Evolutionary conservation across 2,329 filamentous ascomycete species (phyloP).

Genomic region (Epichloe sibirici): DNA sequence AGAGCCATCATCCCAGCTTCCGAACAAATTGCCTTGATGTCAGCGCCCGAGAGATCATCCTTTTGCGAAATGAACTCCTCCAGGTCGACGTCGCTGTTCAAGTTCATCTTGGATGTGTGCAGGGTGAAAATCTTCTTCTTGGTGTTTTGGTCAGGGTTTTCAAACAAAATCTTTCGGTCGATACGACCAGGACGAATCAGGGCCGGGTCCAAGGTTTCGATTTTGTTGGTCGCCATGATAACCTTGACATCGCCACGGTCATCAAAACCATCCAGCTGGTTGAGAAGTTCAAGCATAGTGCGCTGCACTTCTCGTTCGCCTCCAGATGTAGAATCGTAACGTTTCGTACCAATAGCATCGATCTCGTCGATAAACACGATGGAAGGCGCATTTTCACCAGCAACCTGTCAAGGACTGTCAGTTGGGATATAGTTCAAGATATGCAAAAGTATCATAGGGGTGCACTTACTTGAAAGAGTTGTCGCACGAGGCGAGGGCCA

Average conservation of each 20-base stretch:
- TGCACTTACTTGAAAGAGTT: conserved; percentile 67
- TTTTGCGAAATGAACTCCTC: conserved; percentile 99
- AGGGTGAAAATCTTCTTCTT: conserved; percentile 96
- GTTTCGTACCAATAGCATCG: conserved; percentile 96
- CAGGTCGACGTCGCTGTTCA: conserved; percentile 92
- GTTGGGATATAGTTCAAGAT: not conserved
- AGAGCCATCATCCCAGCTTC: conserved; percentile 92
- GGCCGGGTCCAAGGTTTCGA: conserved; percentile 90
- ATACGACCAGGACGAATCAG: conserved; percentile 95
- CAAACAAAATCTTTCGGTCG: conserved; percentile 84
- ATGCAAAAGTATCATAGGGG: not conserved
- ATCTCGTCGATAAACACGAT: conserved; percentile 99
- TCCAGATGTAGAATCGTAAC: conserved; percentile 93
- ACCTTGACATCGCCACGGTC: conserved; percentile 98
- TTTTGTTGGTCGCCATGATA: conserved; percentile 99
- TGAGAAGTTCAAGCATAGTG: conserved; percentile 96
- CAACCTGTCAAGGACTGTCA: conserved; percentile 43
- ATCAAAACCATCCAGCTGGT: conserved; percentile 97
- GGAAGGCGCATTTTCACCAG: conserved; percentile 87
- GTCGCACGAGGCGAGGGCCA: conserved; percentile 84
- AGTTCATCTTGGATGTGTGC: conserved; percentile 96
- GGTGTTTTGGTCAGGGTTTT: conserved; percentile 68
- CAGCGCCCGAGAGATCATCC: conserved; percentile 90
- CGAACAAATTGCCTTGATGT: conserved; percentile 98
- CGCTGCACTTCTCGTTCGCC: conserved; percentile 96